Evolutionary conservation across 257 asterid genomes (phyloP).

Genomic region (Solanum tacnaense): DNA sequence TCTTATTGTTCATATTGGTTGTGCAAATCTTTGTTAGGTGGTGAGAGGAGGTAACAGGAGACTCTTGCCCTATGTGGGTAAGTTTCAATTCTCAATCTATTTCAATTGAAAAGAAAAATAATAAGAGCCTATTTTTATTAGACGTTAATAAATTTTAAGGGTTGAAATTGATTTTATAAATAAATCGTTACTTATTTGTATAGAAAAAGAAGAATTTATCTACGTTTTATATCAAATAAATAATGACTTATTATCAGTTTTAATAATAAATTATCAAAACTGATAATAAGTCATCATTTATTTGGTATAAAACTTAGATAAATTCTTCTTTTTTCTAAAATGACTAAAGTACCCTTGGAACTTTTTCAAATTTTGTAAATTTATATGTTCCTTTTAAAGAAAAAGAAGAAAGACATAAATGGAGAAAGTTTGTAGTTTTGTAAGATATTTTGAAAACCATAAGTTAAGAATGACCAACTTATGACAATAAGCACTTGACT

Average conservation of each 20-base stretch:
- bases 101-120: not conserved
- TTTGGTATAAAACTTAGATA: too few species aligned
- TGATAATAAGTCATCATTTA: too few species aligned
- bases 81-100: not conserved
- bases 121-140: not conserved
- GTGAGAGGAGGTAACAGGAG: constrained; percentile 48
- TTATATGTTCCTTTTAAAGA: not conserved
- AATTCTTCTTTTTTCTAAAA: not conserved
- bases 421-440: not conserved
- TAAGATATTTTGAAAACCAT: not conserved
- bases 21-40: constrained; percentile 19
- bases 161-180: not conserved
- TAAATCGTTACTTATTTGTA: not conserved
- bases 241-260: not conserved
- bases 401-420: not conserved
- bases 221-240: not conserved
- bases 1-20: not conserved
- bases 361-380: not conserved
- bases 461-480: not conserved
- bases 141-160: not conserved
- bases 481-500: too few species aligned
- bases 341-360: not conserved
- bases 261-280: accelerated
- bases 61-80: constrained; percentile 45
- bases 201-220: not conserved